Conservation (phyloP, 1,139 yeast genomes). For the Candida gigantensis region DNA sequence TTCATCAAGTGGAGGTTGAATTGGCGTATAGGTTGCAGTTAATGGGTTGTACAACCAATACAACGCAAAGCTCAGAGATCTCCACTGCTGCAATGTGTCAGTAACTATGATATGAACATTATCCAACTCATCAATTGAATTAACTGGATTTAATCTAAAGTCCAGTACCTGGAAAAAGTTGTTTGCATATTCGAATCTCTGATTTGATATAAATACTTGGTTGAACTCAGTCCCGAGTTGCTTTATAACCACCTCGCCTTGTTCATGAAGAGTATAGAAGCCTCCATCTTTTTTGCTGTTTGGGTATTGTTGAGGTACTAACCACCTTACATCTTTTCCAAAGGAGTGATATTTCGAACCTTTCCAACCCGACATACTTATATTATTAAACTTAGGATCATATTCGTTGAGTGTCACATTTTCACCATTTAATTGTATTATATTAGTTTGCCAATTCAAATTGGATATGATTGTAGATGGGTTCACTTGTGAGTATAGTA, state of each 20-base stretch:
- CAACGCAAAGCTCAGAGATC: slow-evolving; percentile 42
- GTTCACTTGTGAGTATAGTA: slow-evolving; percentile 32
- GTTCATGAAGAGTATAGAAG: slow-evolving; percentile 28
- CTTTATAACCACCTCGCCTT: slow-evolving; percentile 20
- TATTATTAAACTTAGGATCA: slow-evolving; percentile 25
- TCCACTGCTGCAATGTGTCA: slow-evolving; percentile 37
- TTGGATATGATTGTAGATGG: slow-evolving; percentile 22
- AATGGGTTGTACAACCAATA: slow-evolving; percentile 38
- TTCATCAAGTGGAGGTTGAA: slow-evolving; percentile 24
- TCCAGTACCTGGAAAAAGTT: slow-evolving; percentile 33
- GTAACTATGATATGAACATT: slow-evolving; percentile 37
- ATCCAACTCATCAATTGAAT: slow-evolving; percentile 27
- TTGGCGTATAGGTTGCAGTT: slow-evolving; percentile 23
- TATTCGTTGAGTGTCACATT: slow-evolving; percentile 38
- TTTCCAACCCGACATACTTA: slow-evolving; percentile 30
- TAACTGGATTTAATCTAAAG: slow-evolving; percentile 35
- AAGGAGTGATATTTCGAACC: slow-evolving; percentile 25
- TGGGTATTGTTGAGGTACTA: slow-evolving; percentile 35
- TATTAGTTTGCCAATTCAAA: slow-evolving; percentile 30
- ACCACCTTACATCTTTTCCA: slow-evolving; percentile 29
- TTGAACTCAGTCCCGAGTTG: slow-evolving; percentile 23
- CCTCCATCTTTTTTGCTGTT: slow-evolving; percentile 24
- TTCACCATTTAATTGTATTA: slow-evolving; percentile 25
- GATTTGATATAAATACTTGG: slow-evolving; percentile 21
- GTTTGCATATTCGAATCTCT: slow-evolving; percentile 35